Conservation (phyloP, 495 filamentous ascomycete genomes). For the Neurospora intermedia region DNA sequence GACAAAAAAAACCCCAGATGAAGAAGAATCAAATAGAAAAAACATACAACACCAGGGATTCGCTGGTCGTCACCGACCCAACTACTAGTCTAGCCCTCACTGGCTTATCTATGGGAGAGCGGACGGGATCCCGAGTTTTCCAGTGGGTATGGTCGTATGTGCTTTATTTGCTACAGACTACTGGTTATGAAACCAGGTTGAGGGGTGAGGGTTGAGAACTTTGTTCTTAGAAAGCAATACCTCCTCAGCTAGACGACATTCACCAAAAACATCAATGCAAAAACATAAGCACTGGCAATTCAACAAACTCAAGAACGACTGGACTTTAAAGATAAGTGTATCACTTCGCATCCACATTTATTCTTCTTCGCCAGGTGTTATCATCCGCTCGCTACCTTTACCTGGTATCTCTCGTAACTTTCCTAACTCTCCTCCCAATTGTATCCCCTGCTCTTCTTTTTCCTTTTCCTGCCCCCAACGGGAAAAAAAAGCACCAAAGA, state of each 20-base stretch:
- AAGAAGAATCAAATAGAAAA: conserved; percentile 7
- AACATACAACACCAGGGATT: conserved; percentile 24
- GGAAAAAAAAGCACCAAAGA: not conserved
- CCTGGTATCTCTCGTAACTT: not conserved
- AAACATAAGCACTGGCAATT: not conserved
- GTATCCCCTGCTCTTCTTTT: not conserved
- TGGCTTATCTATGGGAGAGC: not conserved
- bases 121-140: too few species aligned
- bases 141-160: too few species aligned
- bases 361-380: not conserved
- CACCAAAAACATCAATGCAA: not conserved
- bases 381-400: not conserved
- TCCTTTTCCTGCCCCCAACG: not conserved
- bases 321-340: not conserved
- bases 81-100: conserved; percentile 17
- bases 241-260: too few species aligned
- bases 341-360: not conserved
- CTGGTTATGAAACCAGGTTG: not conserved
- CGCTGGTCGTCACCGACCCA: conserved; percentile 25
- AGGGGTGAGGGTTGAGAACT: not conserved
- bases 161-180: too few species aligned
- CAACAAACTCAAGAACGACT: not conserved
- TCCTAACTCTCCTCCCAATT: not conserved
- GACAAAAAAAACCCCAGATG: not conserved
- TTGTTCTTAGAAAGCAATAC: not conserved